Conservation (phyloP, 2,329 filamentous ascomycete genomes). For the Diplodia seriata region DNA sequence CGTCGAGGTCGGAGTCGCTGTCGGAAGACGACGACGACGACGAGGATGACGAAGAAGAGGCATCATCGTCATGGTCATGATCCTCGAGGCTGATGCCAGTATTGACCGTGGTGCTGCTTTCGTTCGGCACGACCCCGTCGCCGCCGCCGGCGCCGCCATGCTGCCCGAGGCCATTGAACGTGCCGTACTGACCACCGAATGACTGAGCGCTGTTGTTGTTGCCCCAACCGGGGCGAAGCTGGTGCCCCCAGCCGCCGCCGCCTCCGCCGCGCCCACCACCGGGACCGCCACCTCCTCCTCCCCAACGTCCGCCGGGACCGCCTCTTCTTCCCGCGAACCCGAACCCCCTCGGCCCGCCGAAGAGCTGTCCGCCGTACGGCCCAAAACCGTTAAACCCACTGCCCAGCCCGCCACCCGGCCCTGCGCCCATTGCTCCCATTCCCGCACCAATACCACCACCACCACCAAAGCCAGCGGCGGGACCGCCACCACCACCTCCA, state of each 20-base stretch:
- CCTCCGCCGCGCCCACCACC: background rate
- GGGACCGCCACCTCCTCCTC: background rate
- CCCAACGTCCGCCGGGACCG: background rate
- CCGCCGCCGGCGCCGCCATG: background rate
- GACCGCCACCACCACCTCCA: background rate
- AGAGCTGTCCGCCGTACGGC: background rate
- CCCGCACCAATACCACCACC: no score
- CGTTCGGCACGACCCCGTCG: background rate
- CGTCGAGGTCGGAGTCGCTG: slow-evolving; percentile 20
- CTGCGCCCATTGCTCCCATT: background rate
- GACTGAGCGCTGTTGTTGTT: background rate
- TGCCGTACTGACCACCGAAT: slow-evolving; percentile 7
- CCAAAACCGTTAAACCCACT: background rate
- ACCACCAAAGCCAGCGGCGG: background rate
- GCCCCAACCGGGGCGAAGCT: slow-evolving; percentile 14
- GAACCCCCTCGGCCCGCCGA: slow-evolving; percentile 13
- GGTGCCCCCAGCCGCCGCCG: background rate
- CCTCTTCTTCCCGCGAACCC: slow-evolving; percentile 8
- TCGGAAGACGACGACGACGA: slow-evolving; percentile 32
- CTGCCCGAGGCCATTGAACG: background rate
- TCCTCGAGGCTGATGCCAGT: slow-evolving; percentile 13
- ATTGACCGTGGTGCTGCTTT: slow-evolving; percentile 8
- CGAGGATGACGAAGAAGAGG: slow-evolving; percentile 30
- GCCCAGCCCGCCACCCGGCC: background rate
- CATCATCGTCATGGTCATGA: background rate